Evolutionary conservation across 2,329 filamentous ascomycete species (phyloP).

Genomic region (Trichoderma oligosporum): DNA sequence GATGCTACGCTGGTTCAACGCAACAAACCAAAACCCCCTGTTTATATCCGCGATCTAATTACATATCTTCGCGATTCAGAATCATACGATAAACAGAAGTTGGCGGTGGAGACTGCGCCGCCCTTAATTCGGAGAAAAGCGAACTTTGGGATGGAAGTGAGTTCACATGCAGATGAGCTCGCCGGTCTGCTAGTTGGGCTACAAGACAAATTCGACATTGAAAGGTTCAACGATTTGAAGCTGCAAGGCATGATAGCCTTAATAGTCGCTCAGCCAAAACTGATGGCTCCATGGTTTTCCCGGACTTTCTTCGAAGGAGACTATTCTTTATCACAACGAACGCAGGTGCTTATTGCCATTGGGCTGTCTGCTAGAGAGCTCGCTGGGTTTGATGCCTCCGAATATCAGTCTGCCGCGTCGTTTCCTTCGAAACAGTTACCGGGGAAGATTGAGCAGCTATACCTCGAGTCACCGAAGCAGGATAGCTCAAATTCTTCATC

Average conservation of each 20-base stretch:
- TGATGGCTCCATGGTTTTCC: slow-evolving; percentile 80
- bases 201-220: slow-evolving; percentile 79
- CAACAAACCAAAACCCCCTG: slow-evolving; percentile 77
- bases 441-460: slow-evolving; percentile 67
- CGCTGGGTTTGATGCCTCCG: slow-evolving; percentile 65
- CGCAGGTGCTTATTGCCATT: slow-evolving; percentile 74
- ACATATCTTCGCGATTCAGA: slow-evolving; percentile 74
- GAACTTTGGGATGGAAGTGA: slow-evolving; percentile 82
- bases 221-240: slow-evolving; percentile 69
- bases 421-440: slow-evolving; percentile 84
- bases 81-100: slow-evolving; percentile 76
- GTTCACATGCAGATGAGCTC: slow-evolving; percentile 77
- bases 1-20: slow-evolving; percentile 83
- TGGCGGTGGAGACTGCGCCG: slow-evolving; percentile 74
- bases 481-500: slow-evolving; percentile 29
- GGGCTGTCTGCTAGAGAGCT: slow-evolving; percentile 81
- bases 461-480: slow-evolving; percentile 41
- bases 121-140: slow-evolving; percentile 82
- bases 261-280: slow-evolving; percentile 68
- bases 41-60: slow-evolving; percentile 87
- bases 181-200: slow-evolving; percentile 72
- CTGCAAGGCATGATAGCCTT: slow-evolving; percentile 80
- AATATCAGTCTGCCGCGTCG: slow-evolving; percentile 45
- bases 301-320: slow-evolving; percentile 88
- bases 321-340: slow-evolving; percentile 81